These are phyloP conservation scores for Starmerella stigmatis DNA, from an alignment of 805 yeast genomes.

Conservation along the genomic window DNA sequence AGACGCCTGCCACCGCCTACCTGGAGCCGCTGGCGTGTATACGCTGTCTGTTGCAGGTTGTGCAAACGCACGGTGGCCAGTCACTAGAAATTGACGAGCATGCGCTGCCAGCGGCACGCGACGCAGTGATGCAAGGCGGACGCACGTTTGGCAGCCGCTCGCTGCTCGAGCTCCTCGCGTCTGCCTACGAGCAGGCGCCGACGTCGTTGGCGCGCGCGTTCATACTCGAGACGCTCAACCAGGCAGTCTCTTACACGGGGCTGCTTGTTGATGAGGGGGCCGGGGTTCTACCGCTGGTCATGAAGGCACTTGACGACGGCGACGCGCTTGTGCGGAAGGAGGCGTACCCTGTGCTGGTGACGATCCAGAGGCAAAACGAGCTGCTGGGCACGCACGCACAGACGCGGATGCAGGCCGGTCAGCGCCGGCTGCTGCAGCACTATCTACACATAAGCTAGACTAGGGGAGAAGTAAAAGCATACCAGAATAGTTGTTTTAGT, in stretches of 20 bases:
- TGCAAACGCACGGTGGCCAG: not conserved
- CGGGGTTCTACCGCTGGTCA: not conserved
- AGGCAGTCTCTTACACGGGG: not conserved
- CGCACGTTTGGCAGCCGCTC: not conserved
- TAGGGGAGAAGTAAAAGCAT: too few relatives aligned
- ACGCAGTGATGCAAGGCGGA: not conserved
- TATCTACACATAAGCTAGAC: constrained; percentile 12
- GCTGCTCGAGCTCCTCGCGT: constrained; percentile 4
- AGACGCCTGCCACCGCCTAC: constrained; percentile 12
- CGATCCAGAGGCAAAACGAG: constrained; percentile 13
- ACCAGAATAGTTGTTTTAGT: too few relatives aligned
- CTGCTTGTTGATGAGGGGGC: not conserved
- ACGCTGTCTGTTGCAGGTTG: constrained; percentile 14
- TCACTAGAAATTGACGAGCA: constrained; percentile 14
- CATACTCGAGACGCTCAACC: not conserved
- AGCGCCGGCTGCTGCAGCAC: constrained; percentile 26
- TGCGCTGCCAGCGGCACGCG: constrained; percentile 7
- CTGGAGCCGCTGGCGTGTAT: constrained; percentile 19
- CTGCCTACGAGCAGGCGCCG: not conserved
- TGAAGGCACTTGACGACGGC: constrained; percentile 4
- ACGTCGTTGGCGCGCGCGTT: not conserved
- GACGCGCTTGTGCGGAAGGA: constrained; percentile 27
- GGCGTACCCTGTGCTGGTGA: constrained; percentile 26
- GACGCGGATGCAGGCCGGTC: constrained; percentile 25
- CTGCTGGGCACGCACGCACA: constrained; percentile 12